These are phyloP conservation scores for Kwoniella shivajii DNA, from an alignment of 1,284 basidiomycete species.

Conservation along the genomic window DNA sequence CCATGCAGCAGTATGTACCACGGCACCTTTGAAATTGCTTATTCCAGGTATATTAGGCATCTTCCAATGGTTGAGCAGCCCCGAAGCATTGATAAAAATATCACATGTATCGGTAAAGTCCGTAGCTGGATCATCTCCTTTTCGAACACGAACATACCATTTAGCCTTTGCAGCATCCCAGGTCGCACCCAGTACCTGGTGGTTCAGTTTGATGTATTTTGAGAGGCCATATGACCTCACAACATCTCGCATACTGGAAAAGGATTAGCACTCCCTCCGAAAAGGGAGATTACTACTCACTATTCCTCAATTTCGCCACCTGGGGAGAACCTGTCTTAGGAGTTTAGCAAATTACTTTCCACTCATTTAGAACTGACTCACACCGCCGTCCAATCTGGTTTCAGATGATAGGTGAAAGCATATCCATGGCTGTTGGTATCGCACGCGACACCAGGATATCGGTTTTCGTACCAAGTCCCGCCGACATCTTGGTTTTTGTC, in stretches of 20 bases:
- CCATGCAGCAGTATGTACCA: slow-evolving; percentile 29
- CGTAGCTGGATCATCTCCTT: not conserved
- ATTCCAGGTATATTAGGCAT: slow-evolving; percentile 18
- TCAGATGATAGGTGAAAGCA: slow-evolving; percentile 17
- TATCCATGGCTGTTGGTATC: slow-evolving; percentile 15
- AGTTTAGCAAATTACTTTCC: not conserved
- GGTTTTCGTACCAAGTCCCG: slow-evolving; percentile 13
- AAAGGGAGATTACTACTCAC: slow-evolving; percentile 1
- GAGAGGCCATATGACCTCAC: slow-evolving; percentile 5
- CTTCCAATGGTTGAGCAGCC: slow-evolving; percentile 14
- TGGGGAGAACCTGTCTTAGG: slow-evolving; percentile 8
- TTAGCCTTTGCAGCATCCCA: slow-evolving; percentile 11
- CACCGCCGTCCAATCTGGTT: slow-evolving; percentile 11
- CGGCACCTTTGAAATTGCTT: slow-evolving; percentile 23
- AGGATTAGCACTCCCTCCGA: no score
- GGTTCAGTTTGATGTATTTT: slow-evolving; percentile 13
- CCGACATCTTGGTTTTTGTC: slow-evolving; percentile 13
- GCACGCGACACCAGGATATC: slow-evolving; percentile 12
- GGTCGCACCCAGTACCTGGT: slow-evolving; percentile 4
- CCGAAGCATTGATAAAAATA: slow-evolving; percentile 13
- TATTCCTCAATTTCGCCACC: slow-evolving; percentile 14
- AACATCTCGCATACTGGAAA: slow-evolving; percentile 9
- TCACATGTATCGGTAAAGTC: slow-evolving; percentile 10
- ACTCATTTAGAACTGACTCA: not conserved
- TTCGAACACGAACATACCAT: slow-evolving; percentile 9